Base-by-base conservation (phyloP, 345 rosid species). In the Combretum micranthum region DNA sequence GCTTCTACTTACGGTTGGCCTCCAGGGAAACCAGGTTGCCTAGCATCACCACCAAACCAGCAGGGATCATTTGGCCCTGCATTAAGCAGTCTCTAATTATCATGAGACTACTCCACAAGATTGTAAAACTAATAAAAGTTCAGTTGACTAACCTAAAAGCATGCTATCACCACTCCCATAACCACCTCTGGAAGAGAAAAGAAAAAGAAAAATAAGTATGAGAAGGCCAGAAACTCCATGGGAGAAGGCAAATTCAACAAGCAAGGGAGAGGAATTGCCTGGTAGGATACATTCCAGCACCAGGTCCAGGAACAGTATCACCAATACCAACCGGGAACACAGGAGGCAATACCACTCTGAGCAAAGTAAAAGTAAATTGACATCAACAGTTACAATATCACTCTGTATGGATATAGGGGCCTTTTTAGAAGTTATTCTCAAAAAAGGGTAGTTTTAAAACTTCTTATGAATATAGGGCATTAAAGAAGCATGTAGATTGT, bases 41-140 rank as follows among this genome's bases (percentile, higher is more conserved):
- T 66, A 26, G 67, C 77, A 14, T 69, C 63, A 64, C 80, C 75
- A 56, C 72, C 79, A 62, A 77, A 69, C 81, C 85, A 85, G 22
- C 83, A 72, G 44, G 83, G 85, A 75, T 88, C 92, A 42, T 64
- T 50, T 20, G 96, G 95, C 61, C 98, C 96, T 90, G 86, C 43
- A 54, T 15, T 26, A 54, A 37, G 45, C 18, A 6, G 44, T 37
- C 37, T 43, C 22, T 44, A 47, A 11, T 20, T 17, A 39, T 9
- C 10, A 51, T 51, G 37, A 18, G 8, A 42, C 14, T 25, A 42
- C 14, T 25, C 19, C 7, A 13, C 50, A 42, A 55, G 6, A 22
- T 62, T 13, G 47, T 26, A 15, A 32, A 18, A 66, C 15, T 48
- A 59, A 44, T 42, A 13, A 53, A 17, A 44, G 44, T 12, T 4